Base-by-base conservation (phyloP, 1,139 yeast genomes). In the Yamadazyma epiphylla region DNA sequence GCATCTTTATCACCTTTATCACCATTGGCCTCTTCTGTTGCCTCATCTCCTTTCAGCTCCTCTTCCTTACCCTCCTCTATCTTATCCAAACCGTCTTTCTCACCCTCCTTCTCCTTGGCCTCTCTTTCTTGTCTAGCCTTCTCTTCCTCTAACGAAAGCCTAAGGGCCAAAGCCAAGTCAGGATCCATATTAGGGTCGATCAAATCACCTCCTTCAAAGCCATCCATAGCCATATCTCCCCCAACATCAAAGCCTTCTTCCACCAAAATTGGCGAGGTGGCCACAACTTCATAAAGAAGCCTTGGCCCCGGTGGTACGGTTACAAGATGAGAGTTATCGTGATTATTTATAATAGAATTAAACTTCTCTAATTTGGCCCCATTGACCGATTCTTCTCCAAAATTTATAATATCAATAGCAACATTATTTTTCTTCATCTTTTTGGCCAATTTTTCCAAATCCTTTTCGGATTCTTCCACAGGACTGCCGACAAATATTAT, bases 121-220 rank as follows among this genome's bases (percentile, higher is more conserved):
- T 74, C 78, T 45, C 79, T 64, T 45, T 80, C 89, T 50, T 81
- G 91, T 53, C 94, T 71, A 22, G 82, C 74, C 49, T 77, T 78
- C 49, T 84, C 94, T 50, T 85, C 95, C 50, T 85, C 94, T 40
- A 85, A 66, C 3, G 94, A 83, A 60, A 85, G 74, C 49, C 94
- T 72, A 47, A 91, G 74, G 0, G 97, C 98, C 67, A 91, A 72
- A 1, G 97, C 98, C 51, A 91, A 76, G 58, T 94, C 98, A 15
- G 98, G 98, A 49, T 91, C 99, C 78, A 86, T 85, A 43, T 81
- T 80, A 17, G 96, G 94, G 58, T 91, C 97, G 23, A 81, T 74
- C 29, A 85, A 80, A 29, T 67, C 75, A 24, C 67, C 71, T 33
- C 60, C 64, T 14, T 70, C 77, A 42, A 64, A 70, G 15, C 61